Base-by-base conservation (phyloP, 2,329 filamentous ascomycete species). In the Elsinoe ampelina region DNA sequence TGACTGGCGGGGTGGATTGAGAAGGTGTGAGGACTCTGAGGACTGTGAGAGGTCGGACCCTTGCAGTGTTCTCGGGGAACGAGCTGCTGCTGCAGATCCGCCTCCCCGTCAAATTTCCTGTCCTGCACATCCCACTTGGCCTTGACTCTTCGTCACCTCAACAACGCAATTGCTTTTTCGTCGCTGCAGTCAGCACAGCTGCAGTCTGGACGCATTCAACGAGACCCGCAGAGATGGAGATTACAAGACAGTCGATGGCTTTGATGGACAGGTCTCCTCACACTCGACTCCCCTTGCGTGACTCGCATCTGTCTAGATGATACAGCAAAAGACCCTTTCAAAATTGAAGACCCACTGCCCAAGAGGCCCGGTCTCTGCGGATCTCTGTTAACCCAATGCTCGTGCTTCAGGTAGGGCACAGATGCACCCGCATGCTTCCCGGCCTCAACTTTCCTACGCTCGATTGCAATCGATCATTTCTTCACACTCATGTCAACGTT, bases 101-200 rank as follows among this genome's bases (percentile, higher is more conserved):
- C 36, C 36, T 38, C 36, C 36, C 22, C 11, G 12, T 38, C 36
- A n/a, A 39, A 39, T 39, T 39, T 58, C 55, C 47, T 39, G 30
- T 34, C 48, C 36, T 50, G 35, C 45, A 20, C 41, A 57, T 47
- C 48, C 41, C 48, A 39, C 35, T 42, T 43, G 54, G 45, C 48
- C 50, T 38, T 50, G 57, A 47, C 45, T 54, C 47, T 54, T 48
- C 34, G 35, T 47, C n/a, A 17, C 15, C 41, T 30, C 30, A 50
- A 47, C 13, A 15, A 13, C 15, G 19, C 42, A 47, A 30, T 39
- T 39, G 15, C 36, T 39, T 30, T 30, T 30, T 30, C 26, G 8
- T 30, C 26, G 8, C 7, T 7, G 7, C 26, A 30, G 26, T n/a
- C n/a, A n/a, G n/a, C n/a, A n/a, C n/a, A n/a, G n/a, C n/a, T n/a